Percentiles rank a stretch among this genome's conserved stretches.
Conservation (phyloP, 2,329 filamentous ascomycete species). For the Emmonsia crescens region DNA sequence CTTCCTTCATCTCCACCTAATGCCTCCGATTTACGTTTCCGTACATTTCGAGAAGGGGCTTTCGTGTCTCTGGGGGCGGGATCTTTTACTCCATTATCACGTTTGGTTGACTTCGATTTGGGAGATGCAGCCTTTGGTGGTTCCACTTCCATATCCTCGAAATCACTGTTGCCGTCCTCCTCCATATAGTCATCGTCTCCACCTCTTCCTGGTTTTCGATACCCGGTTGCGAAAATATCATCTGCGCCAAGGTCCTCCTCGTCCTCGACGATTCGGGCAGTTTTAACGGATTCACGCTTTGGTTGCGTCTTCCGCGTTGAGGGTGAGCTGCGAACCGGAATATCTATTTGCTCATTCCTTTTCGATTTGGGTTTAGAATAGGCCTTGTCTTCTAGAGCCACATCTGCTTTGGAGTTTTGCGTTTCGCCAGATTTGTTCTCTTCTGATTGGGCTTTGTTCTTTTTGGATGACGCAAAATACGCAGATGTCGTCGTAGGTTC, state of each 20-base stretch:
- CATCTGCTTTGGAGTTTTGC: constrained; percentile 14
- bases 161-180: constrained; percentile 55
- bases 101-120: constrained; percentile 29
- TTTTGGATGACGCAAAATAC: constrained; percentile 51
- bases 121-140: constrained; percentile 45
- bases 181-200: constrained; percentile 62
- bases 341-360: constrained; percentile 43
- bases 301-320: constrained; percentile 11
- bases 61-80: constrained; percentile 38
- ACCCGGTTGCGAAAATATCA: constrained; percentile 71
- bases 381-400: constrained; percentile 29
- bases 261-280: constrained; percentile 44
- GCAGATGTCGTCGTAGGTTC: constrained; percentile 51
- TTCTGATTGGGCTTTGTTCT: constrained; percentile 39
- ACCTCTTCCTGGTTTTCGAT: constrained; percentile 53
- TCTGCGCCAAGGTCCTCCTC: constrained; percentile 59
- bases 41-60: constrained; percentile 34
- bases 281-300: constrained; percentile 21
- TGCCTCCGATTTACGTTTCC: constrained; percentile 50
- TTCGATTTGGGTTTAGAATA: constrained; percentile 25
- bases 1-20: constrained; percentile 42
- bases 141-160: constrained; percentile 52
- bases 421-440: constrained; percentile 15
- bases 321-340: constrained; percentile 35
- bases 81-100: constrained; percentile 44